A percentile compares a stretch with the other conserved stretches of the same genome.
Conservation (phyloP, 257 asterid genomes). For the Fraxinus americana region DNA sequence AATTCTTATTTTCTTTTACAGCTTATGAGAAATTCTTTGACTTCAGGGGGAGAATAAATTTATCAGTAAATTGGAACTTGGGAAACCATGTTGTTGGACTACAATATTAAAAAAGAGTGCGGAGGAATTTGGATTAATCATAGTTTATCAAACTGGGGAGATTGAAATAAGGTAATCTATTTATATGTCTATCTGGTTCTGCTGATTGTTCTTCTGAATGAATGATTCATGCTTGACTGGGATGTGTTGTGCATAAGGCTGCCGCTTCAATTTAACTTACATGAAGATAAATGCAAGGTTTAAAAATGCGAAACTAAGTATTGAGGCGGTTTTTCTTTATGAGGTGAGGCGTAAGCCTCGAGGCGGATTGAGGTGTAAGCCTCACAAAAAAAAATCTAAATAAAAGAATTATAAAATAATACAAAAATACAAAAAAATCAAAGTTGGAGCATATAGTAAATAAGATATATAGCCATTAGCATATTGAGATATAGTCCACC, state of each 20-base stretch:
- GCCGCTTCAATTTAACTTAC: neutral
- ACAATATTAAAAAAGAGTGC: conserved; percentile 58
- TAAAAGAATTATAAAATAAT: too few species aligned
- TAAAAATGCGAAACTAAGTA: too few species aligned
- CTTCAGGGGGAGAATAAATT: conserved; percentile 56
- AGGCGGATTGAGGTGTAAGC: too few species aligned
- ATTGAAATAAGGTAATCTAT: conserved; percentile 72
- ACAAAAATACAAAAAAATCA: too few species aligned
- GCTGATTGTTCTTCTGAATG: conserved; percentile 14
- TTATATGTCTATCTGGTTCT: conserved; percentile 5
- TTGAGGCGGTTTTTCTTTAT: too few species aligned
- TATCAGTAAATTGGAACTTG: conserved; percentile 56
- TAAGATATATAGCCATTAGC: too few species aligned
- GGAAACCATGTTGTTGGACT: conserved; percentile 80
- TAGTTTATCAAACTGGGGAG: conserved; percentile 80
- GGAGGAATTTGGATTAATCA: conserved; percentile 52
- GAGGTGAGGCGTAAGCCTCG: too few species aligned
- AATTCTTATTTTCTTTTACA: conserved; percentile 23
- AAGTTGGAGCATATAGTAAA: too few species aligned
- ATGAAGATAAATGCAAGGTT: too few species aligned
- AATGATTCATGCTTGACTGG: conserved; percentile 20
- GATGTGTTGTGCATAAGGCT: conserved; percentile 4
- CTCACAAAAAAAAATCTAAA: too few species aligned
- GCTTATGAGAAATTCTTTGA: conserved; percentile 30
- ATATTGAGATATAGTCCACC: too few species aligned